Evolutionary conservation across 768 basidiomycete species (phyloP), one percentile per base, ranked within the genome.

Genomic region (Mrakia hoshinonis): DNA sequence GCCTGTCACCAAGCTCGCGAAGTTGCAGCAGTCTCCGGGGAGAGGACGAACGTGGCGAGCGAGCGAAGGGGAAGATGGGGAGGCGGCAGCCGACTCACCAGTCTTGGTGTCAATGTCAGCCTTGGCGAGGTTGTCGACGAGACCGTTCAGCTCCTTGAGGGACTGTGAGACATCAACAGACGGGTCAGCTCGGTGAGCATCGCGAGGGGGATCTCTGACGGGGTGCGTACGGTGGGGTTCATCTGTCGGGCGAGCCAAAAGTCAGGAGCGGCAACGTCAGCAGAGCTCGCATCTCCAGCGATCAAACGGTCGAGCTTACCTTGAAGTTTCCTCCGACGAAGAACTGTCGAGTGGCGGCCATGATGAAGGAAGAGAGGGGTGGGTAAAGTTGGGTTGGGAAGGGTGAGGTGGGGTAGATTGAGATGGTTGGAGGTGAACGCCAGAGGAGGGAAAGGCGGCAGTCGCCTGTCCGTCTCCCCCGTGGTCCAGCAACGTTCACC

Each of bases 261-360:
- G 46, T 63, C 29, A 26, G n/a, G 26, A 52, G 55, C 24, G 24
- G 55, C 24, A 69, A 58, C 22, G 63, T 54, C 34, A 63, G 61
- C 38, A 34, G 18, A 29, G 12, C n/a, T 26, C n/a, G 5, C 11
- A 22, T 43, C 18, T 34, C 26, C 18, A 36, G 48, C 1, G 34
- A 36, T 83, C 74, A 83, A 83, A 47, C n/a, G n/a, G 87, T 85
- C 71, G 96, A 88, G 97, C 88, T 95, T 88, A 98, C 88, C 84
- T 97, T 99, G 86, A 95, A 97, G 85, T 98, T 97, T 38, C 93
- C 82, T 79, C 95, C 95, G 76, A 91, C 92, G 78, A 96, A 94
- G 83, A 94, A 95, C 68, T 77, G 75, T 48, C 77, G 74, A 68
- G 70, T 38, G 36, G 75, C 73, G 34, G 74, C 70, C 74, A 76